Percentiles rank a stretch among this genome's conserved stretches.
These are phyloP conservation scores for Adenanthera pavonina DNA, from an alignment of 306 rosid genomes.

Conservation along the genomic window DNA sequence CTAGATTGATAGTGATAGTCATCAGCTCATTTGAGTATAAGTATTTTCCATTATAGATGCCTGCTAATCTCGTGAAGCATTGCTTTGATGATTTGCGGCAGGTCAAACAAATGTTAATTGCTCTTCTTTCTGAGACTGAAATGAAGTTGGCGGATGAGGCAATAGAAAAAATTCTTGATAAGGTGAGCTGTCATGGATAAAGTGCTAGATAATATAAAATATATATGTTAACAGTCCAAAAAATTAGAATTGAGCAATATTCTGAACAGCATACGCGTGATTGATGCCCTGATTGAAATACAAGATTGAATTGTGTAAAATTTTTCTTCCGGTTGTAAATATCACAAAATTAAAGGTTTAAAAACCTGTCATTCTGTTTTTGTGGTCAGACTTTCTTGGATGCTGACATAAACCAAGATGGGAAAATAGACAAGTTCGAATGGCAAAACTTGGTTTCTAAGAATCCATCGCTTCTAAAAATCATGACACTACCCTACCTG, in stretches of 20 bases:
- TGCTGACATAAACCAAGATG: slow-evolving; percentile 86
- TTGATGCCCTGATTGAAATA: background rate
- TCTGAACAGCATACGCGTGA: background rate
- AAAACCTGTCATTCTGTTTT: slow-evolving; percentile 30
- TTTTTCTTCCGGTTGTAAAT: background rate
- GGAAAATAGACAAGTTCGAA: slow-evolving; percentile 79
- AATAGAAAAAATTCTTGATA: slow-evolving; percentile 71
- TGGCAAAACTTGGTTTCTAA: slow-evolving; percentile 72
- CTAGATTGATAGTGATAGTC: background rate
- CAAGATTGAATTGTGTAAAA: background rate
- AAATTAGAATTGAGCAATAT: background rate
- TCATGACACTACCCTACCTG: slow-evolving; percentile 91
- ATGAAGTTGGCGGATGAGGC: slow-evolving; percentile 84
- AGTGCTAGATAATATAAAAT: background rate
- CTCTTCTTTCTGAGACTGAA: slow-evolving; percentile 84
- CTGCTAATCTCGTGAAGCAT: background rate
- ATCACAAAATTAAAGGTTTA: background rate
- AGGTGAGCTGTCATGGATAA: slow-evolving; percentile 53
- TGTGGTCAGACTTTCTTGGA: slow-evolving; percentile 79
- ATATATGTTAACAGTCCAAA: background rate
- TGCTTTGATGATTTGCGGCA: slow-evolving; percentile 41
- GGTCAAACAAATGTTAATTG: slow-evolving; percentile 92
- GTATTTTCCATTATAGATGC: background rate
- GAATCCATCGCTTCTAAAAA: slow-evolving; percentile 80
- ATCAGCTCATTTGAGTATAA: background rate